Evolutionary conservation across 129 eudicot species (phyloP).

Genomic region (Sambucus nigra): DNA sequence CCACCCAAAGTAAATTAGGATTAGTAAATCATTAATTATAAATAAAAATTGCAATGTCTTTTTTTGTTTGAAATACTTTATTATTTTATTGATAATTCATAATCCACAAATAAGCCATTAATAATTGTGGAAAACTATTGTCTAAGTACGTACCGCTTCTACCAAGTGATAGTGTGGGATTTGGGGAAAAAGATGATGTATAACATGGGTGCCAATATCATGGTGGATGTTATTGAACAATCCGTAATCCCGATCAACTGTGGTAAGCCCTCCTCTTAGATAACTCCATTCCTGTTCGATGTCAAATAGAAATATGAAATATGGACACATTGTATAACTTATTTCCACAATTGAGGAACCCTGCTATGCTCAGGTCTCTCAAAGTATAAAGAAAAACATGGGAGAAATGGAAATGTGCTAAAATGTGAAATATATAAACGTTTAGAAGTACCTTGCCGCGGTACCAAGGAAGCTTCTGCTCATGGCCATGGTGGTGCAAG

Average conservation of each 20-base stretch:
- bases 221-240: conserved; percentile 64
- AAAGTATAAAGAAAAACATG: no score
- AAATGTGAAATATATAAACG: not conserved
- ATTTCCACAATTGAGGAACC: no score
- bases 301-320: not conserved
- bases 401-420: not conserved
- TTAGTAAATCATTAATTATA: no score
- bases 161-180: conserved; percentile 72
- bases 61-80: not conserved
- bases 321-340: no score
- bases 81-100: no score
- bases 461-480: conserved; percentile 76
- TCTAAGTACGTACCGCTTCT: conserved; percentile 45
- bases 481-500: conserved; percentile 76
- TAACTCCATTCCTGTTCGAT: conserved; percentile 64
- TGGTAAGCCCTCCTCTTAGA: conserved; percentile 72
- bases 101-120: no score
- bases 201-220: conserved; percentile 83
- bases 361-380: no score
- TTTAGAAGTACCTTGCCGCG: conserved; percentile 60
- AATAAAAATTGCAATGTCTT: not conserved
- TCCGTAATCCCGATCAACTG: conserved; percentile 78
- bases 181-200: conserved; percentile 88
- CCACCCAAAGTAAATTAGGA: not conserved
- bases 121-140: no score